These are phyloP conservation scores for Pythium oligandrum DNA, from an alignment of 352 stramenopile genomes.

Conservation along the genomic window DNA sequence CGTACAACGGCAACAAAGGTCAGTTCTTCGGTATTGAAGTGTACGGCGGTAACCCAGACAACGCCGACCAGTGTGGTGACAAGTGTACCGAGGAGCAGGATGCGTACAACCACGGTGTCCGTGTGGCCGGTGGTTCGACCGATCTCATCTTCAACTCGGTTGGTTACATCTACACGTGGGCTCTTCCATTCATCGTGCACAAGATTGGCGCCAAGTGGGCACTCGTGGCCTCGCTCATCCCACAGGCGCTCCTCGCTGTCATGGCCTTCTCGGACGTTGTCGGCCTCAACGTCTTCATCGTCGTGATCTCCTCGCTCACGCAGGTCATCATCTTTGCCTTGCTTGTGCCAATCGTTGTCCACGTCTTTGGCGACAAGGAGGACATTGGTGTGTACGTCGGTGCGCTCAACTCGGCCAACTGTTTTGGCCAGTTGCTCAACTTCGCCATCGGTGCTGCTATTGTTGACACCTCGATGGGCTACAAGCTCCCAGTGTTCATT, in stretches of 20 bases:
- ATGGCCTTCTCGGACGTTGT: slow-evolving; percentile 47
- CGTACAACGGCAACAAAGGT: slow-evolving; percentile 62
- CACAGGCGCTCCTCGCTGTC: slow-evolving; percentile 42
- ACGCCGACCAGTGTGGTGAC: slow-evolving; percentile 34
- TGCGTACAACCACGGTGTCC: slow-evolving; percentile 50
- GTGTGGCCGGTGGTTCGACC: slow-evolving; percentile 36
- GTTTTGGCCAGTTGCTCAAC: slow-evolving; percentile 24
- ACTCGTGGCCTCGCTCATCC: slow-evolving; percentile 34
- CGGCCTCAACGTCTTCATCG: slow-evolving; percentile 37
- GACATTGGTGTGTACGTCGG: slow-evolving; percentile 19
- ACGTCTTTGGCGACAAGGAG: slow-evolving; percentile 19
- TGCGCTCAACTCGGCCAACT: neutral
- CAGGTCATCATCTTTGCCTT: slow-evolving; percentile 25
- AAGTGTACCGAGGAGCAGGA: slow-evolving; percentile 30
- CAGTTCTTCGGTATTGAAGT: slow-evolving; percentile 64
- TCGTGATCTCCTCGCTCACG: slow-evolving; percentile 40
- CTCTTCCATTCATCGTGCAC: slow-evolving; percentile 39
- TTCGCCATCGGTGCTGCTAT: slow-evolving; percentile 25
- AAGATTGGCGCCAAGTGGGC: slow-evolving; percentile 36
- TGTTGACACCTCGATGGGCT: slow-evolving; percentile 33
- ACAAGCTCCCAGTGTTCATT: slow-evolving; percentile 32
- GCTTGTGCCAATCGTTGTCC: slow-evolving; percentile 5
- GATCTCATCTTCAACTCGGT: slow-evolving; percentile 53
- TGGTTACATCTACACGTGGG: slow-evolving; percentile 45
- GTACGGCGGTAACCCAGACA: slow-evolving; percentile 35